Conservation (phyloP, 805 yeast genomes). For the Dipodascopsis uninucleata region DNA sequence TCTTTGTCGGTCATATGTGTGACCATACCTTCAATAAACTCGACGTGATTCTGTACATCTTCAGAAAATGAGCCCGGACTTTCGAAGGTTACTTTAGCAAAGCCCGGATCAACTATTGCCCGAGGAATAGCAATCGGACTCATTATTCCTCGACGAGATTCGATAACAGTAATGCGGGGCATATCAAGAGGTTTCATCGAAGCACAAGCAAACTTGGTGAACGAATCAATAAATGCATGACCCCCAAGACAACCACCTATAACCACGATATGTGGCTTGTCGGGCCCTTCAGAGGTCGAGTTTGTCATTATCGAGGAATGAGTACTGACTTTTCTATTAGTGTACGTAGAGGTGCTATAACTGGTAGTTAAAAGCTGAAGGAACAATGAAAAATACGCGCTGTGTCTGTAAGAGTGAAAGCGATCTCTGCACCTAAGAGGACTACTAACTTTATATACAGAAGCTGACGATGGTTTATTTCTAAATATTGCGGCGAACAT, state of each 20-base stretch:
- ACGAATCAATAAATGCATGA: neutral
- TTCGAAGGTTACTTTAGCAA: constrained; percentile 3
- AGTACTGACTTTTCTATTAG: too few species aligned
- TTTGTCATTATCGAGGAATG: too few species aligned
- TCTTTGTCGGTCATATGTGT: constrained; percentile 2
- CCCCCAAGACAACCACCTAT: neutral
- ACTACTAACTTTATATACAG: too few species aligned
- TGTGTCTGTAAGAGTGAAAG: too few species aligned
- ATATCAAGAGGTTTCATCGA: neutral
- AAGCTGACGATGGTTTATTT: too few species aligned
- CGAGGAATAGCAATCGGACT: constrained; percentile 3
- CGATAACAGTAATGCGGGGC: neutral
- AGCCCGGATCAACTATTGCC: constrained; percentile 1
- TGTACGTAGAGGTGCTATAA: too few species aligned
- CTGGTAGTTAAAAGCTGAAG: too few species aligned
- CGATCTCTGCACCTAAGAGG: too few species aligned
- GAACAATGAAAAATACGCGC: too few species aligned
- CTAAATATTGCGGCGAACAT: too few species aligned
- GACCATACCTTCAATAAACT: constrained; percentile 8
- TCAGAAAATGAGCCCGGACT: constrained; percentile 7
- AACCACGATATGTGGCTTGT: neutral
- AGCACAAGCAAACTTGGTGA: neutral
- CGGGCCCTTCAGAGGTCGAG: too few species aligned
- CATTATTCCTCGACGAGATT: constrained; percentile 4
- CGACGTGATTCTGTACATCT: constrained; percentile 10